Evolutionary conservation across 257 asterid genomes (phyloP).

Genomic region (Pogostemon cablin): DNA sequence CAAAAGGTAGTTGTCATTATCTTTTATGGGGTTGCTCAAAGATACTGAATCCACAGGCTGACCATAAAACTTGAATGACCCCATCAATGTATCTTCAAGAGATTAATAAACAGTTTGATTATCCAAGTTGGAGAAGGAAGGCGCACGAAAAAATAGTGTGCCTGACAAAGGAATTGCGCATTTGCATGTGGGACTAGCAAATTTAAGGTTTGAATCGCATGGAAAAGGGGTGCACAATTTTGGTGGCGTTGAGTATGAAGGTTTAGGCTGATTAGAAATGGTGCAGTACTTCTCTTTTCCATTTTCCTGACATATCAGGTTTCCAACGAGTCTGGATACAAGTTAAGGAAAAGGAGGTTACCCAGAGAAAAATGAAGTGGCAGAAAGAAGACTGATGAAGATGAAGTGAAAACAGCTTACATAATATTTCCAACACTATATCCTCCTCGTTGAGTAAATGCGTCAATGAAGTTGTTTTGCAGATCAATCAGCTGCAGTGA

Average conservation of each 20-base stretch:
- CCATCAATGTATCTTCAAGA: slow-evolving; percentile 51
- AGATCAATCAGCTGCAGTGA: slow-evolving; percentile 58
- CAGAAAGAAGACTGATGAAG: not conserved
- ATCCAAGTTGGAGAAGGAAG: slow-evolving; percentile 71
- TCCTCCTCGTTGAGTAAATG: slow-evolving; percentile 45
- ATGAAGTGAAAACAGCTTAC: slow-evolving; percentile 41
- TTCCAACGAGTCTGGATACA: slow-evolving; percentile 55
- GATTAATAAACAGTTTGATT: slow-evolving; percentile 41
- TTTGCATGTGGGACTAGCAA: slow-evolving; percentile 70
- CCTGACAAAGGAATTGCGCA: slow-evolving; percentile 84
- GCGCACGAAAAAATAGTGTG: slow-evolving; percentile 63
- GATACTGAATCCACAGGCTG: slow-evolving; percentile 82
- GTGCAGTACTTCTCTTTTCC: slow-evolving; percentile 49
- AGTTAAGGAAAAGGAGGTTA: not conserved
- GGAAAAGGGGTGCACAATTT: slow-evolving; percentile 49
- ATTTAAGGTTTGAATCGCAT: slow-evolving; percentile 45
- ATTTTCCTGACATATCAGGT: slow-evolving; percentile 58
- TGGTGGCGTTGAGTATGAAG: slow-evolving; percentile 52
- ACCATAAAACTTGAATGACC: slow-evolving; percentile 40
- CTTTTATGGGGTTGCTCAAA: slow-evolving; percentile 58
- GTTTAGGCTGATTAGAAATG: slow-evolving; percentile 30
- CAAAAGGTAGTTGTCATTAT: slow-evolving; percentile 49
- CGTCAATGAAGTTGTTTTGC: slow-evolving; percentile 50
- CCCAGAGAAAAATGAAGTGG: not conserved
- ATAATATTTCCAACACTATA: slow-evolving; percentile 41